phyloP scores from a whole-genome alignment of 768 basidiomycete genomes.

The Leccinum olivaceopallidum region DNA sequence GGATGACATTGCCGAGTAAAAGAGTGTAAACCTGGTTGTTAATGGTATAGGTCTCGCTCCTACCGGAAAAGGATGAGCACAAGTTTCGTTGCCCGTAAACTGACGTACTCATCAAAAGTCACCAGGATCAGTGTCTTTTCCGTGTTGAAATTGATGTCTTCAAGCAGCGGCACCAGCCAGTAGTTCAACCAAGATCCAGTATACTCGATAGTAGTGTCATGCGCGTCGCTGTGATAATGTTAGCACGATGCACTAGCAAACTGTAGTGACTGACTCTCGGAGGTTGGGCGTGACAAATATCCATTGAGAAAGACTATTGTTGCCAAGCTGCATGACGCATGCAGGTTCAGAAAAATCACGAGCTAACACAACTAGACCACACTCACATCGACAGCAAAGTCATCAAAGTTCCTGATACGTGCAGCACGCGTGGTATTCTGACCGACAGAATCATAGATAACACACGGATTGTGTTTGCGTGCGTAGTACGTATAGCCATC shows the following conservation, averaged over 20 bases:
- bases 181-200: conserved; percentile 45
- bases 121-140: conserved; percentile 55
- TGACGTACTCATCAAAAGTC: conserved; percentile 62
- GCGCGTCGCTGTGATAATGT: conserved; percentile 48
- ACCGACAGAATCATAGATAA: conserved; percentile 53
- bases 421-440: conserved; percentile 39
- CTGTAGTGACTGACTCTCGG: conserved; percentile 21
- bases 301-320: conserved; percentile 56
- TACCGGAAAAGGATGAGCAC: conserved; percentile 1
- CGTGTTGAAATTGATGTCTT: conserved; percentile 53
- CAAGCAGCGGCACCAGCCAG: conserved; percentile 54
- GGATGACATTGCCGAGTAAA: conserved; percentile 48
- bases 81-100: neutral
- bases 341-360: neutral
- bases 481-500: conserved; percentile 50
- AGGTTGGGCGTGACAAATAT: conserved; percentile 64
- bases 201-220: conserved; percentile 57
- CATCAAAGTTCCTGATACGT: conserved; percentile 59
- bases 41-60: conserved; percentile 32
- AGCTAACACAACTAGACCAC: neutral
- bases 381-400: conserved; percentile 55
- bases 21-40: conserved; percentile 51
- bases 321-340: conserved; percentile 25
- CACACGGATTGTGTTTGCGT: conserved; percentile 57
- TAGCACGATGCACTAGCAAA: neutral